Evolutionary conservation across 805 yeast species (phyloP), one percentile per base, ranked within the genome.

Genomic region (Tetrapisispora pingtungensis): DNA sequence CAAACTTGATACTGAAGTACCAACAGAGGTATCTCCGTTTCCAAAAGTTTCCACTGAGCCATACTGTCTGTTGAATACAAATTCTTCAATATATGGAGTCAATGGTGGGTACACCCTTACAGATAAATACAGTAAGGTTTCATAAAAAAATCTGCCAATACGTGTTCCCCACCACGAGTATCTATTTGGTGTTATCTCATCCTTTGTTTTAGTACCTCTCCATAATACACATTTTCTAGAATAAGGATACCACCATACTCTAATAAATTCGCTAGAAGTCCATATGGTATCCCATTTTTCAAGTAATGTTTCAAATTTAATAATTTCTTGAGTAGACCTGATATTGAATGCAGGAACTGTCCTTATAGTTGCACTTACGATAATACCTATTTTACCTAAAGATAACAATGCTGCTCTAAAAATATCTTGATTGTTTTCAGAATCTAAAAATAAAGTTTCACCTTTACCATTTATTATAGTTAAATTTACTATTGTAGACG

Each of bases 221-320:
- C 97, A 90, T 40, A 88, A 69, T 28, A 88, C 79, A 69, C 95
- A 85, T 57, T 82, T 82, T 42, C 78, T 76, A 15, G 93, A 73
- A 63, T 90, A 93, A 1, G 98, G 97, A 64, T 84, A 93, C 97
- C 97, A 93, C 97, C 97, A 90, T 41, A 88, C 77, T 51, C 97
- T 77, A 38, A 88, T 82, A 58, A 79, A 90, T 66, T 90, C 98
- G n/a, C 87, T 74, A 39, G 86, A 79, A 3, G 84, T 77, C 95
- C 97, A 90, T 37, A 90, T 64, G 13, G 71, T 70, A 52, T 83
- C 86, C 87, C 95, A 87, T 47, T 67, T 66, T 48, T 77, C 70
- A 53, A 90, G 64, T 20, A 90, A 66, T 7, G 86, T 77, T 20
- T 82, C 83, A 56, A 90, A 87, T 24, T 78, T 69, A 54, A 90